Evolutionary conservation across 1,139 yeast species (phyloP).

Genomic region (Magnusiomyces tetraspermus): DNA sequence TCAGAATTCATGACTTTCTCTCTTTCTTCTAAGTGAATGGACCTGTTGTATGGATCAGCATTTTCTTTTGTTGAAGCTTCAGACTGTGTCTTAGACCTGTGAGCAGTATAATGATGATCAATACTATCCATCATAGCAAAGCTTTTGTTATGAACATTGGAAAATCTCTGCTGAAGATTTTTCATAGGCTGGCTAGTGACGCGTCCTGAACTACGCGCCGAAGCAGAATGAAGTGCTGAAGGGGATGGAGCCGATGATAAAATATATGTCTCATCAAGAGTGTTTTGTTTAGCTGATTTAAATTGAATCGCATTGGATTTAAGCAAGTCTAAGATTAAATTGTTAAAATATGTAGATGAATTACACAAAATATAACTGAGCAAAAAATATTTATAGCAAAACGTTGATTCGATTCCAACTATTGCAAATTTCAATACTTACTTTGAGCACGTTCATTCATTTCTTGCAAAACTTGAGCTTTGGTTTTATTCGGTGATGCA

Average conservation of each 20-base stretch:
- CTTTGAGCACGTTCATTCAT: constrained; percentile 5
- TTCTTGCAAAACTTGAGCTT: not conserved
- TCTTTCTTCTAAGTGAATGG: not conserved
- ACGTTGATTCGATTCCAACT: not conserved
- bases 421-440: not conserved
- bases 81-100: not conserved
- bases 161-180: not conserved
- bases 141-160: not conserved
- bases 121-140: constrained; percentile 3
- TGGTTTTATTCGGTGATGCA: not conserved
- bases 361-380: no score
- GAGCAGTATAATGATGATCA: not conserved
- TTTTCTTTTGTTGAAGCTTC: not conserved
- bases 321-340: not conserved
- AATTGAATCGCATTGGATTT: not conserved
- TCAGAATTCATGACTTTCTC: not conserved
- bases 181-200: not conserved
- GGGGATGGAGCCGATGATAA: not conserved
- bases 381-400: not conserved
- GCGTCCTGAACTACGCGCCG: not conserved
- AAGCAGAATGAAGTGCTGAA: not conserved
- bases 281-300: not conserved
- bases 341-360: not conserved
- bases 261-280: not conserved
- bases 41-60: not conserved